phyloP scores from a whole-genome alignment of 495 filamentous ascomycete genomes.

The Penicillium diatomitis region DNA sequence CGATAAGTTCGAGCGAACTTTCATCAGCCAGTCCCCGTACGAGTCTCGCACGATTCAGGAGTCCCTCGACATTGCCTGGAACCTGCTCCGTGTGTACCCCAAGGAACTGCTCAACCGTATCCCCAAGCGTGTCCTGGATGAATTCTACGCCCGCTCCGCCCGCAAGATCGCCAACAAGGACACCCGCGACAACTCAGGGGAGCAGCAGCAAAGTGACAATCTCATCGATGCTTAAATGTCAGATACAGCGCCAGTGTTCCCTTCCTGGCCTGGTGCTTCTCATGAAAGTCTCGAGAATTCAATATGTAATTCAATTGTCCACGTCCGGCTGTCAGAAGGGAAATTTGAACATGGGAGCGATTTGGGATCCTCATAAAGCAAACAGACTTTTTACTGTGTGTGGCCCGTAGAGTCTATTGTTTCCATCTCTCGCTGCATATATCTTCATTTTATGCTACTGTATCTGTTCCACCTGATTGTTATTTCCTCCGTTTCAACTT shows the following conservation, averaged over 20 bases:
- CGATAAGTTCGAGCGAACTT: slow-evolving; percentile 92
- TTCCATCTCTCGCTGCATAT: slow-evolving; percentile 13
- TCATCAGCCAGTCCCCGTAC: slow-evolving; percentile 88
- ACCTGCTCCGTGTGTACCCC: slow-evolving; percentile 88
- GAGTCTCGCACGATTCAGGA: slow-evolving; percentile 85
- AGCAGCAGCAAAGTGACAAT: slow-evolving; percentile 45
- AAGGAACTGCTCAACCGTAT: slow-evolving; percentile 97
- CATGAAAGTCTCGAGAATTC: too few species aligned
- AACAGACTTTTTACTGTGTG: too few species aligned
- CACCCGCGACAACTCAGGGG: slow-evolving; percentile 58
- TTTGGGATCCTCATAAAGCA: too few species aligned
- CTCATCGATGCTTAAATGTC: slow-evolving; percentile 49
- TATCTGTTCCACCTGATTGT: slow-evolving; percentile 3
- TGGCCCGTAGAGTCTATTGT: not conserved
- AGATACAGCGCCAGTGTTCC: not conserved
- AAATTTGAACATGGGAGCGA: too few species aligned
- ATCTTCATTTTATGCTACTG: slow-evolving; percentile 11
- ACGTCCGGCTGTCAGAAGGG: too few species aligned
- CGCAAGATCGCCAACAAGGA: slow-evolving; percentile 51
- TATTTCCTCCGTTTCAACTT: too few species aligned
- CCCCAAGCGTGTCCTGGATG: slow-evolving; percentile 82
- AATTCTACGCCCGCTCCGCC: slow-evolving; percentile 76
- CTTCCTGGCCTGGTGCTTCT: too few species aligned
- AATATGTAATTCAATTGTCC: too few species aligned
- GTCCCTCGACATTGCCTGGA: slow-evolving; percentile 92